Evolutionary conservation across 352 stramenopile species (phyloP).

Genomic region (Globisporangium cylindrosporum): DNA sequence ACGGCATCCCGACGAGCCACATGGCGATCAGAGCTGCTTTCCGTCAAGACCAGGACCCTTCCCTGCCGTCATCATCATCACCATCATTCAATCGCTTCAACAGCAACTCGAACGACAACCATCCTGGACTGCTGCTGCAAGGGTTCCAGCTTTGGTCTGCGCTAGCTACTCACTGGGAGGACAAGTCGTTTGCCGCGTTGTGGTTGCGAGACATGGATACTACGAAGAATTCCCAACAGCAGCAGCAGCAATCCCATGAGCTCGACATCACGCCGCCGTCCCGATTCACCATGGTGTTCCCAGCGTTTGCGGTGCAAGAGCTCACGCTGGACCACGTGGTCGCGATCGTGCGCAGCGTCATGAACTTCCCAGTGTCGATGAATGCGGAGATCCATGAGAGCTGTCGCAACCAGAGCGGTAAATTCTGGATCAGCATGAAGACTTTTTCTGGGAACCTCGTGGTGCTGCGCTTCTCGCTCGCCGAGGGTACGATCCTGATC

Average conservation of each 20-base stretch:
- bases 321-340: slow-evolving; percentile 31
- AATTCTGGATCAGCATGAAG: slow-evolving; percentile 47
- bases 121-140: slow-evolving; percentile 15
- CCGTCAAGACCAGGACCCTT: slow-evolving; percentile 33
- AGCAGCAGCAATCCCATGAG: background rate
- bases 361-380: slow-evolving; percentile 24
- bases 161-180: slow-evolving; percentile 28
- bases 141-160: slow-evolving; percentile 41
- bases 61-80: slow-evolving; percentile 14
- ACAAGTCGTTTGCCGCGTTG: slow-evolving; percentile 28
- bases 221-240: background rate
- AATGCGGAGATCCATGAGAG: slow-evolving; percentile 26
- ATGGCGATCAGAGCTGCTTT: slow-evolving; percentile 34
- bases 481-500: slow-evolving; percentile 16
- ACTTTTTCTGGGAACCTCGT: slow-evolving; percentile 45
- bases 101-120: background rate
- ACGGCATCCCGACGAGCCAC: slow-evolving; percentile 29
- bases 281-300: slow-evolving; percentile 19
- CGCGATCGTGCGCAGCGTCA: slow-evolving; percentile 26
- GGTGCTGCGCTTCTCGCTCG: slow-evolving; percentile 31
- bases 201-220: slow-evolving; percentile 18
- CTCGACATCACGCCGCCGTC: slow-evolving; percentile 12
- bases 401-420: slow-evolving; percentile 40
- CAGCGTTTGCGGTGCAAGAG: slow-evolving; percentile 15
- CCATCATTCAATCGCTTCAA: background rate